phyloP scores from a whole-genome alignment of 768 basidiomycete species.

The Lentinula lateritia region DNA sequence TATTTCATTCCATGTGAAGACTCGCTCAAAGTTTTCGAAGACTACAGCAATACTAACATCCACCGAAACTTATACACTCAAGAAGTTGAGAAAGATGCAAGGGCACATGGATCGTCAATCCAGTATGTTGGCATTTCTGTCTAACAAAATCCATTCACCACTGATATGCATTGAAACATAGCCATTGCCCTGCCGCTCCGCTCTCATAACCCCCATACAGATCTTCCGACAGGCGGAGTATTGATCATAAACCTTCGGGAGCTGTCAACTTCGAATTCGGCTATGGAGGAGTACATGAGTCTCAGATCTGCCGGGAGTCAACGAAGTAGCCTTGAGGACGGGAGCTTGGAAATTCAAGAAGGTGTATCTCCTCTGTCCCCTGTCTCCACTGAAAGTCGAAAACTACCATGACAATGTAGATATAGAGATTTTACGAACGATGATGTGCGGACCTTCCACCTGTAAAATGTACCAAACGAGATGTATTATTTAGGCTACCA shows the following conservation, averaged over 20 bases:
- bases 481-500: no score
- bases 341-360: neutral
- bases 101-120: neutral
- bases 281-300: constrained; percentile 3
- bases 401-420: neutral
- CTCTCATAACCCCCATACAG: neutral
- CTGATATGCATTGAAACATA: neutral
- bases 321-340: constrained; percentile 2
- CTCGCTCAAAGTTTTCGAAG: constrained; percentile 4
- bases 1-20: constrained; percentile 1
- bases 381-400: neutral
- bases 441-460: no score
- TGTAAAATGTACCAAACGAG: no score
- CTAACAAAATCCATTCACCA: neutral
- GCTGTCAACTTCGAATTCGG: neutral
- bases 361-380: neutral
- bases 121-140: neutral
- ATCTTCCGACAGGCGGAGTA: neutral
- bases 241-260: constrained; percentile 3
- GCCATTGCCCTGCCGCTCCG: constrained; percentile 4
- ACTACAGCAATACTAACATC: neutral
- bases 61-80: neutral
- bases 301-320: neutral
- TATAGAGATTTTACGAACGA: no score
- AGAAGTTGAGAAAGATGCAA: constrained; percentile 2